Evolutionary conservation across 352 stramenopile genomes (phyloP).

Genomic region (Globisporangium solare): DNA sequence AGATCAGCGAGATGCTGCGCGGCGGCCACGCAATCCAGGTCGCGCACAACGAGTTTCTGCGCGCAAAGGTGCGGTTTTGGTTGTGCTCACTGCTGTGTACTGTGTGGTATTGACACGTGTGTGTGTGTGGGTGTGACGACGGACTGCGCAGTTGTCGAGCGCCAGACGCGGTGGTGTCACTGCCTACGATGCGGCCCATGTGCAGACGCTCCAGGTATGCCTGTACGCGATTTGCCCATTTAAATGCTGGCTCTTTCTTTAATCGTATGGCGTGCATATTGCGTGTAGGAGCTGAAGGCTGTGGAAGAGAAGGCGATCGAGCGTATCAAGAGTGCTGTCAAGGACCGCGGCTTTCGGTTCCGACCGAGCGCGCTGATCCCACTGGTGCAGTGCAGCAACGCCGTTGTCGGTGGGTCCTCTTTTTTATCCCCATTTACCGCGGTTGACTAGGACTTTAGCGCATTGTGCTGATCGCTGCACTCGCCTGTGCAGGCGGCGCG

Average conservation of each 20-base stretch:
- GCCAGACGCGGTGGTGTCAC: slow-evolving; percentile 28
- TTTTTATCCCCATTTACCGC: too few species aligned
- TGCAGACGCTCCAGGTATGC: slow-evolving; percentile 42
- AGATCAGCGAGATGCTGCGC: slow-evolving; percentile 68
- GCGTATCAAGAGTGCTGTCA: slow-evolving; percentile 42
- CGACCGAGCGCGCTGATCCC: slow-evolving; percentile 64
- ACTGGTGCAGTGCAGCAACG: slow-evolving; percentile 45
- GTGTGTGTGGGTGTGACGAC: too few species aligned
- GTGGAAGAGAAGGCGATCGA: slow-evolving; percentile 42
- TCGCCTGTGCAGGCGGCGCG: slow-evolving; percentile 22
- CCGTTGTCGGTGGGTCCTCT: slow-evolving; percentile 30
- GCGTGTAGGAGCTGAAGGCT: slow-evolving; percentile 39
- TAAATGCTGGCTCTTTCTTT: too few species aligned
- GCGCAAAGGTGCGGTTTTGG: slow-evolving; percentile 27
- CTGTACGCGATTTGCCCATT: neutral
- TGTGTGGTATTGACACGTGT: neutral
- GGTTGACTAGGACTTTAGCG: neutral
- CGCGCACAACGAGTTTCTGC: slow-evolving; percentile 41
- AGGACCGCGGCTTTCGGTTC: slow-evolving; percentile 46
- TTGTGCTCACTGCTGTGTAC: too few species aligned
- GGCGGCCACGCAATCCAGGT: slow-evolving; percentile 59
- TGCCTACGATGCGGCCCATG: slow-evolving; percentile 31
- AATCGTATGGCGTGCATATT: neutral
- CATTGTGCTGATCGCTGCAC: neutral
- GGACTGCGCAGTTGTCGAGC: slow-evolving; percentile 24